These are phyloP conservation scores for Arthroderma sp. DNA, from an alignment of 2,329 filamentous ascomycete genomes.

Conservation along the genomic window DNA sequence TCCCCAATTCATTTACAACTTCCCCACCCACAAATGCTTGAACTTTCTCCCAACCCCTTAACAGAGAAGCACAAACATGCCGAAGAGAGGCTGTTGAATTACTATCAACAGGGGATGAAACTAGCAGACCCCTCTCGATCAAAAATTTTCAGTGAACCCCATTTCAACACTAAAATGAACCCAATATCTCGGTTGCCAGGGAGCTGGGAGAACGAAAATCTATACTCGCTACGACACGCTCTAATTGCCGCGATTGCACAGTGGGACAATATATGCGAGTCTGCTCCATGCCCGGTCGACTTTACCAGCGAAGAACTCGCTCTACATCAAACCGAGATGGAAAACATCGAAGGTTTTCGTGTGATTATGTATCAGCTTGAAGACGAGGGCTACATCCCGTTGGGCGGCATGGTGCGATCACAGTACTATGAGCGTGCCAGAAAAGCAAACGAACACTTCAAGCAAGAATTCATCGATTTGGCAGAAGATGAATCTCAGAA, in stretches of 20 bases:
- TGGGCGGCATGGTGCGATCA: neutral
- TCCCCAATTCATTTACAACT: slow-evolving; percentile 19
- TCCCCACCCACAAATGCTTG: slow-evolving; percentile 11
- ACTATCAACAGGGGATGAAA: slow-evolving; percentile 8
- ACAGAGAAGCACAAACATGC: slow-evolving; percentile 15
- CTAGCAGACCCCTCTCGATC: slow-evolving; percentile 17
- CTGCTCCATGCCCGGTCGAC: slow-evolving; percentile 13
- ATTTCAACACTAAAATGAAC: slow-evolving; percentile 14
- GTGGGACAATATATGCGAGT: slow-evolving; percentile 14
- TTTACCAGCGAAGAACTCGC: slow-evolving; percentile 15
- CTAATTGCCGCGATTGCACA: slow-evolving; percentile 8
- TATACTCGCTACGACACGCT: slow-evolving; percentile 21
- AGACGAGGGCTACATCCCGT: neutral
- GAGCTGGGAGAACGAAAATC: slow-evolving; percentile 21
- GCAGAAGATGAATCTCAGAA: slow-evolving; percentile 12
- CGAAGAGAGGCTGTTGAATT: slow-evolving; percentile 18
- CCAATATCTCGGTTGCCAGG: slow-evolving; percentile 19
- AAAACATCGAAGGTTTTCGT: slow-evolving; percentile 20
- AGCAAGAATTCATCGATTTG: slow-evolving; percentile 14
- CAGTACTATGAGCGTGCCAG: slow-evolving; percentile 1
- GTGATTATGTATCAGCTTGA: slow-evolving; percentile 11
- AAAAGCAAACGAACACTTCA: slow-evolving; percentile 8
- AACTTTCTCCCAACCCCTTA: neutral
- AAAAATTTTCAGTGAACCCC: slow-evolving; percentile 13
- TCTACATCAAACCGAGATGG: slow-evolving; percentile 17